Evolutionary conservation across 805 yeast genomes (phyloP), one percentile per base, ranked within the genome.

Genomic region (Yarrowia sp.): DNA sequence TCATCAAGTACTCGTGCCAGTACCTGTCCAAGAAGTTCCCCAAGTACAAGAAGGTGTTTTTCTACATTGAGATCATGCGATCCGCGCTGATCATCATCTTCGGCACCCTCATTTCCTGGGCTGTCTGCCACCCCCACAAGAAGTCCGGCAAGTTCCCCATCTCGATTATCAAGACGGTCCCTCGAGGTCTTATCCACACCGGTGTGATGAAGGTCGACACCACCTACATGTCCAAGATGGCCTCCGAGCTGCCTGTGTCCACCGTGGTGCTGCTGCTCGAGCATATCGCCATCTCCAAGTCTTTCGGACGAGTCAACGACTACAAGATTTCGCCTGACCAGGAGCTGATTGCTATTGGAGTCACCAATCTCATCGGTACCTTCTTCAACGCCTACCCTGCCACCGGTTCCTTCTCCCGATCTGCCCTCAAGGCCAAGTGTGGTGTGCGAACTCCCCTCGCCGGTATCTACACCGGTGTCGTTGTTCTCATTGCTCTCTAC

Each of bases 391-490:
- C 98, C 9, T 93, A 93, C 77, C 98, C 98, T 9, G 92, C 97
- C 9, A 93, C 98, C 5, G 98, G 98, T 55, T 93, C 98, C 1
- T 93, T 93, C 78, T 90, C 96, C 19, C 88, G 98, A 81, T 90
- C 97, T 53, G 98, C 98, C 9, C 83, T 93, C 74, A 93, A 94
- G 79, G 88, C 96, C 64, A 93, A 93, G 79, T 93, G 97, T 84
- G 96, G 97, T 76, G 98, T 93, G 55, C 86, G 92, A 75, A 93
- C 98, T 20, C 98, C 98, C 42, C 81, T 93, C 70, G 96, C 97
- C 53, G 97, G 97, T 80, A 83, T 92, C 49, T 90, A 87, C 78
- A 90, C 97, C 13, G 98, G 97, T 76, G 86, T 85, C 53, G 92
- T 94, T 78, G 98, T 93, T 33, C 79, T 93, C 70, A 80, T 93